Percentiles rank a stretch among this genome's conserved stretches.
Conservation (phyloP, 2,329 filamentous ascomycete genomes). For the Clarireedia monteithiana region DNA sequence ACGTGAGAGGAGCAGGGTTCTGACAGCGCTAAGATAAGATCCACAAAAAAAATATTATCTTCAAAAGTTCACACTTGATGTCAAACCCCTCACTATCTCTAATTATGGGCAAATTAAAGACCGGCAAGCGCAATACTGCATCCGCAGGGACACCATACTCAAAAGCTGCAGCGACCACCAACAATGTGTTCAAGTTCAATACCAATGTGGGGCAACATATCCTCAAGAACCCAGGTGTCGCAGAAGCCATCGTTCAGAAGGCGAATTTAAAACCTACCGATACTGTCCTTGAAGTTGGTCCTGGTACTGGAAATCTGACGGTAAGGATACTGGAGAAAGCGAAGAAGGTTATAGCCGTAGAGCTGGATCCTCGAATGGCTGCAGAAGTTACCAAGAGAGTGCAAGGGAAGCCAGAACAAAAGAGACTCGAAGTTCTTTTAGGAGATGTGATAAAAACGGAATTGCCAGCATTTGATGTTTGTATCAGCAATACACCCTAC, state of each 20-base stretch:
- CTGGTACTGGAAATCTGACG: constrained; percentile 83
- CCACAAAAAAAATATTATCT: constrained; percentile 1
- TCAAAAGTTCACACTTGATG: neutral
- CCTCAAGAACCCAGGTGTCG: constrained; percentile 83
- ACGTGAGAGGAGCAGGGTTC: constrained; percentile 1
- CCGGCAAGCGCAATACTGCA: constrained; percentile 27
- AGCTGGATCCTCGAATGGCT: constrained; percentile 87
- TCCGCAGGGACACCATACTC: constrained; percentile 26
- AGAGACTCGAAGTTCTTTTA: constrained; percentile 77
- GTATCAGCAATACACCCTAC: constrained; percentile 63
- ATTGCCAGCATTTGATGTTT: constrained; percentile 67
- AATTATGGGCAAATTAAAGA: constrained; percentile 29
- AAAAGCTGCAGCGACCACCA: constrained; percentile 33
- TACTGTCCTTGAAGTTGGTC: constrained; percentile 85
- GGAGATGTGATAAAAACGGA: constrained; percentile 89
- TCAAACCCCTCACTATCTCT: neutral
- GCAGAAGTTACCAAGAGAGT: constrained; percentile 92
- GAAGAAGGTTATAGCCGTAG: constrained; percentile 74
- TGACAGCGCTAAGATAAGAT: neutral
- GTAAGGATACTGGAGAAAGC: constrained; percentile 82
- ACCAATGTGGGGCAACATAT: constrained; percentile 61
- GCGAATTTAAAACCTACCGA: constrained; percentile 85
- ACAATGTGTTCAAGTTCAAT: constrained; percentile 93
- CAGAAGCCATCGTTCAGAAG: constrained; percentile 77
- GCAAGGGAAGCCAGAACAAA: constrained; percentile 77